Percentiles rank a stretch among this genome's conserved stretches.
phyloP scores from a whole-genome alignment of 176 grass and related monocot species.

The Avena atlantica region DNA sequence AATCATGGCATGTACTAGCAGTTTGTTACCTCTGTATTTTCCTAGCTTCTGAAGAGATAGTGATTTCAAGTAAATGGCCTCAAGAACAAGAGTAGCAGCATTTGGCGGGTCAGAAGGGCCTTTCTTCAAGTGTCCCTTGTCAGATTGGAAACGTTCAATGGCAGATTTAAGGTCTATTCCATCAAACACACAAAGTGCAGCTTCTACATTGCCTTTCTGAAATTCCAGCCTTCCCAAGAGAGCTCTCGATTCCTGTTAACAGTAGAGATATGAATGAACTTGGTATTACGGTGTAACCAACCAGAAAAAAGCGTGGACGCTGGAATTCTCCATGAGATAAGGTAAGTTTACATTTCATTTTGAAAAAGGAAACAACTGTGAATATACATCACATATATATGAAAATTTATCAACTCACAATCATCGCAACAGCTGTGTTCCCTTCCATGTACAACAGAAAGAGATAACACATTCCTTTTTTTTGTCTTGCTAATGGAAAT shows the following conservation, averaged over 20 bases:
- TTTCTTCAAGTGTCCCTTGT: constrained; percentile 20
- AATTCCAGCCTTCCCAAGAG: constrained; percentile 88
- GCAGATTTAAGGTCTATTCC: constrained; percentile 90
- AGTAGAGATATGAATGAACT: constrained; percentile 1
- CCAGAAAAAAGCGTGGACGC: neutral
- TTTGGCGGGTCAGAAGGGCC: constrained; percentile 54
- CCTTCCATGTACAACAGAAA: neutral
- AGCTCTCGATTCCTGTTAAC: constrained; percentile 78
- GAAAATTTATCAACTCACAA: neutral
- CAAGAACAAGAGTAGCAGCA: constrained; percentile 85
- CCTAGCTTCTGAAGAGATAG: constrained; percentile 87
- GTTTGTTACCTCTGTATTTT: constrained; percentile 67
- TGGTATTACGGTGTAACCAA: neutral
- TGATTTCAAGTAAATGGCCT: constrained; percentile 96
- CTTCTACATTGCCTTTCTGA: constrained; percentile 94
- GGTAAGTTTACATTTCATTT: neutral
- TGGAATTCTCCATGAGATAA: neutral
- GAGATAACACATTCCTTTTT: neutral
- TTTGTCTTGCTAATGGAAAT: neutral
- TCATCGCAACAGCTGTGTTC: neutral
- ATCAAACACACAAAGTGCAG: constrained; percentile 82
- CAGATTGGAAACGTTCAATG: constrained; percentile 75
- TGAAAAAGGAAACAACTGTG: neutral
- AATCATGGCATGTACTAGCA: neutral
- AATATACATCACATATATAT: neutral